phyloP scores from a whole-genome alignment of 345 rosid species.

The Garcia nutans region DNA sequence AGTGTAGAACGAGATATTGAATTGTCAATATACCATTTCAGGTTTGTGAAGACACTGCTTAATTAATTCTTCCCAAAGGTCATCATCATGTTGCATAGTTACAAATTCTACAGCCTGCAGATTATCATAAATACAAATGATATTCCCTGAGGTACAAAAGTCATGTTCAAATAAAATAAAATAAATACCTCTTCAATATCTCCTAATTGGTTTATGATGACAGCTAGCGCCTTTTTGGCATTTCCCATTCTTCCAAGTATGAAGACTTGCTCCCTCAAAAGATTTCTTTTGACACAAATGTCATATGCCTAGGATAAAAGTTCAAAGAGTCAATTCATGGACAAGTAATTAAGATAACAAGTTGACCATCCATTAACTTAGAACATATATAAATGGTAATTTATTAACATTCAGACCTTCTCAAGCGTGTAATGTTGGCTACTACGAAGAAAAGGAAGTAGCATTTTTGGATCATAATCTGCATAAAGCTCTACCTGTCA shows the following conservation, averaged over 20 bases:
- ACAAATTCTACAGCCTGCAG: conserved; percentile 98
- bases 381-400: conserved; percentile 10
- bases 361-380: background rate
- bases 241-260: conserved; percentile 99
- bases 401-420: conserved; percentile 61
- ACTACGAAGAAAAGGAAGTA: conserved; percentile 94
- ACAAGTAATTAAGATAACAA: conserved; percentile 8
- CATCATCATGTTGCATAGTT: conserved; percentile 93
- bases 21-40: conserved; percentile 69
- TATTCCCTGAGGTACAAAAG: conserved; percentile 14
- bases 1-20: background rate
- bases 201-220: conserved; percentile 84
- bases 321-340: conserved; percentile 25
- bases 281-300: conserved; percentile 72
- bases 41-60: conserved; percentile 93
- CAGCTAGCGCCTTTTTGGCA: conserved; percentile 79
- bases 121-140: conserved; percentile 7
- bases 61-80: conserved; percentile 98
- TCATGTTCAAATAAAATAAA: conserved; percentile 12
- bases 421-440: conserved; percentile 96
- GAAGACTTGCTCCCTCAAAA: conserved; percentile 91
- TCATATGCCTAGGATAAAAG: conserved; percentile 74
- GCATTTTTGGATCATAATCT: conserved; percentile 85
- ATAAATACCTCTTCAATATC: conserved; percentile 89
- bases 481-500: conserved; percentile 91